Percentiles rank a stretch among this genome's conserved stretches.
Conservation (phyloP, 768 basidiomycete species). For the Leccinum truebloodii region DNA sequence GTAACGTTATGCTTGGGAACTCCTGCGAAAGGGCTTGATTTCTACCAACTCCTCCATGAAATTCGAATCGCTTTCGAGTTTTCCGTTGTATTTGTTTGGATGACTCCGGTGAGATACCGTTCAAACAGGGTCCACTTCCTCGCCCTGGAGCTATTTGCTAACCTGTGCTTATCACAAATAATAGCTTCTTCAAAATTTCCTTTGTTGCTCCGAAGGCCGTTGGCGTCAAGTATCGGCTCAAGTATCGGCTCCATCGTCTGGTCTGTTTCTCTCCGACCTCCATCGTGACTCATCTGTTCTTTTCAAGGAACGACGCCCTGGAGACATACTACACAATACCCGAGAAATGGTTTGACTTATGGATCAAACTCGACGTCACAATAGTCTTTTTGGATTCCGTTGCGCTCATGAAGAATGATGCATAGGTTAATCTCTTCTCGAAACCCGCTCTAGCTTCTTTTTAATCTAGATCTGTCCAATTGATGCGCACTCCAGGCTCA, state of each 20-base stretch:
- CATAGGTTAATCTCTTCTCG: neutral
- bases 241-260: neutral
- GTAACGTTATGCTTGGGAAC: neutral
- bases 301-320: neutral
- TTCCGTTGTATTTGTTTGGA: neutral
- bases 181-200: too few species aligned
- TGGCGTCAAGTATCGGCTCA: neutral
- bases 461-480: neutral
- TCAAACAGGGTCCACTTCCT: neutral
- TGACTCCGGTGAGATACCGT: too few species aligned
- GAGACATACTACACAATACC: neutral
- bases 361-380: neutral
- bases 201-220: neutral
- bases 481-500: neutral
- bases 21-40: neutral
- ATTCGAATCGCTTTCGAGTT: neutral
- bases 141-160: constrained; percentile 1
- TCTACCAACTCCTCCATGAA: neutral
- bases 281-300: neutral
- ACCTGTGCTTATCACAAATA: neutral
- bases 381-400: neutral
- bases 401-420: neutral
- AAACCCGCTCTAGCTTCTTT: too few species aligned
- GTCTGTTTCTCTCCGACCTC: constrained; percentile 1
- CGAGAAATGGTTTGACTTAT: neutral